Base-by-base conservation (phyloP, 2,329 filamentous ascomycete species). In the Didymosphaeria variabile region DNA sequence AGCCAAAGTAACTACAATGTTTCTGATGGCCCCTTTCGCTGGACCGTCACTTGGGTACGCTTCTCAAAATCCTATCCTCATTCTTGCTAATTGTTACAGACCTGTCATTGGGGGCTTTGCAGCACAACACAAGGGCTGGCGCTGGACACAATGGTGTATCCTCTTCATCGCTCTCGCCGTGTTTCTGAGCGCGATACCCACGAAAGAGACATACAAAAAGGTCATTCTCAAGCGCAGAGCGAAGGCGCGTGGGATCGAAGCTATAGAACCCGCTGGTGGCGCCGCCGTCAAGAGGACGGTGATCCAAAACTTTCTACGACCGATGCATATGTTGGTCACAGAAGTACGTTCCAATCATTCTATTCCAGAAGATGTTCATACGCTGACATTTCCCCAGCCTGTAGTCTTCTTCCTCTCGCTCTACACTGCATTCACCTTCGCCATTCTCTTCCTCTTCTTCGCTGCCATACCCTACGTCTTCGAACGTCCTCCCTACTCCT, bases 181-280 rank as follows among this genome's bases (percentile, higher is more conserved):
- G 1, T 78, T 74, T 49, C n/a, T 80, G 19, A 59, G 70, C 1
- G 62, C 82, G 0, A 55, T 85, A 2, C 78, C 82, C 2, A 82
- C 81, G 66, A 74, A 79, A 34, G 87, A 90, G 68, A 88, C 87
- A 0, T 88, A 86, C 69, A 85, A 87, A 60, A 79, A 79, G 0
- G 73, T 79, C 59, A 82, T 87, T 1, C 73, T 86, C 1, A 67
- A 73, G 53, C 71, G 68, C 29, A 67, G 78, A 38, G 75, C 76
- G 5, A 78, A 78, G 17, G 32, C 44, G 36, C 52, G 26, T 9
- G 38, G 52, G 1, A 32, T 55, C 26, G 2, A 0, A 5, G 15
- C 52, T 2, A 12, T 15, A 21, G 60, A 72, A 70, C 31, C 64
- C 70, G 1, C 70, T 74, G 21, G 58, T 79, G 1, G 55, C 65